Percentiles rank a stretch among this genome's conserved stretches.
These are phyloP conservation scores for Pseudogymnoascus sp. DNA, from an alignment of 2,329 filamentous ascomycete genomes.

Conservation along the genomic window DNA sequence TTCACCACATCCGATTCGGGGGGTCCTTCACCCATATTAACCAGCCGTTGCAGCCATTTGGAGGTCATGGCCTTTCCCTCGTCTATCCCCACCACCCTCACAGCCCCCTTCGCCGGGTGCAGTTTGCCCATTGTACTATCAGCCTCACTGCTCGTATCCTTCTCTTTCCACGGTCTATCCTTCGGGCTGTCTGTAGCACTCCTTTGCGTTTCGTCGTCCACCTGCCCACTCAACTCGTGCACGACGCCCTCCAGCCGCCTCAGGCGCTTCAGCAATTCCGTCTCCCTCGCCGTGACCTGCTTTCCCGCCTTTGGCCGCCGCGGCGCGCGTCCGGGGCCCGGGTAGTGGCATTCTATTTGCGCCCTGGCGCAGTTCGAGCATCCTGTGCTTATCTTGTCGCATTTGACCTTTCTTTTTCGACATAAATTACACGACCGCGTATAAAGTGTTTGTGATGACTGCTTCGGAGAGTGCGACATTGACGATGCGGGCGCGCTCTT, in stretches of 20 bases:
- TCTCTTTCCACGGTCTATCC: background rate
- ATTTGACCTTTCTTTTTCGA: conserved; percentile 59
- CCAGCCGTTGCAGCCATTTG: conserved; percentile 20
- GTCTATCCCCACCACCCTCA: conserved; percentile 23
- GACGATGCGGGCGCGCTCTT: background rate
- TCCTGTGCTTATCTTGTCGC: conserved; percentile 63
- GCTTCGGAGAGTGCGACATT: background rate
- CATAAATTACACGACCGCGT: conserved; percentile 40
- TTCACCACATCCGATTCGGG: conserved; percentile 27
- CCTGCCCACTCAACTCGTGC: conserved; percentile 57
- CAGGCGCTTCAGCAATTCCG: conserved; percentile 64
- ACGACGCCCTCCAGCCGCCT: conserved; percentile 70
- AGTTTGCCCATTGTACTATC: background rate
- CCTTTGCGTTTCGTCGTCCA: conserved; percentile 29
- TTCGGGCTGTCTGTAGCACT: background rate
- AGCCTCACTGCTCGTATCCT: background rate
- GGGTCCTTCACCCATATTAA: conserved; percentile 20
- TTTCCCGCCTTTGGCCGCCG: conserved; percentile 57
- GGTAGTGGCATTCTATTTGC: conserved; percentile 64
- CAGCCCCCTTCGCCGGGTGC: conserved; percentile 10
- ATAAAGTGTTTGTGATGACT: conserved; percentile 21
- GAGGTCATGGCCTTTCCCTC: conserved; percentile 20
- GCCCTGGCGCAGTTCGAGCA: conserved; percentile 68
- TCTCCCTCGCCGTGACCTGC: conserved; percentile 51
- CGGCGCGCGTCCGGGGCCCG: conserved; percentile 64